Conservation (phyloP, 2,329 filamentous ascomycete species). For the Talaromyces sp. region DNA sequence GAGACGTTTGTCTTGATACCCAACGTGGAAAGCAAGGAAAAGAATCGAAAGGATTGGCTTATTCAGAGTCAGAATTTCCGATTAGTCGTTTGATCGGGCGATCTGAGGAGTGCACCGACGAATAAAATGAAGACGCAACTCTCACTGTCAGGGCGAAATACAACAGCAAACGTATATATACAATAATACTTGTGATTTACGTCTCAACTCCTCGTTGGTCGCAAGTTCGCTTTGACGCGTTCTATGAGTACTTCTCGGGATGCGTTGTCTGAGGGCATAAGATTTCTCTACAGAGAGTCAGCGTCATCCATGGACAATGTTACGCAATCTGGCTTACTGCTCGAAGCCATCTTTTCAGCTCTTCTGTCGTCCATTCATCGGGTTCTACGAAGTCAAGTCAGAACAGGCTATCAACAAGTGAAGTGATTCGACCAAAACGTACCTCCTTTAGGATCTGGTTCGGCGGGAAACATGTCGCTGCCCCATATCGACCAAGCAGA, state of each 20-base stretch:
- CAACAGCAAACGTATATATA: neutral
- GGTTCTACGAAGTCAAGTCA: slow-evolving; percentile 47
- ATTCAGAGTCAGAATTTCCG: slow-evolving; percentile 70
- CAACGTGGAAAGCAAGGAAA: slow-evolving; percentile 55
- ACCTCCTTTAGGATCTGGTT: slow-evolving; percentile 72
- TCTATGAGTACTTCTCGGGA: slow-evolving; percentile 62
- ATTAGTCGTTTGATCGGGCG: slow-evolving; percentile 37
- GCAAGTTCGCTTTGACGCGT: slow-evolving; percentile 64
- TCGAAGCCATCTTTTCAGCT: slow-evolving; percentile 74
- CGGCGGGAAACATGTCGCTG: slow-evolving; percentile 71
- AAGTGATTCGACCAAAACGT: slow-evolving; percentile 24
- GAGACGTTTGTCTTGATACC: slow-evolving; percentile 79
- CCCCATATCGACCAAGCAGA: slow-evolving; percentile 84
- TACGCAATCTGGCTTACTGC: slow-evolving; percentile 55
- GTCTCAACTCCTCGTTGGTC: slow-evolving; percentile 33
- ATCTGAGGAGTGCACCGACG: neutral
- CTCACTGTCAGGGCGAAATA: neutral
- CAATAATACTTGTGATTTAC: neutral
- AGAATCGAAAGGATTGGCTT: slow-evolving; percentile 56
- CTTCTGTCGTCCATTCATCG: slow-evolving; percentile 69
- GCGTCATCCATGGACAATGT: neutral
- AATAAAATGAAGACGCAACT: neutral
- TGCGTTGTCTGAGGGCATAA: slow-evolving; percentile 56
- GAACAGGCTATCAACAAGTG: neutral
- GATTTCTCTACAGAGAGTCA: slow-evolving; percentile 50